Percentiles rank a stretch among this genome's conserved stretches.
phyloP scores from a whole-genome alignment of 2,329 filamentous ascomycete species.

The Trematosphaeria pertusa region DNA sequence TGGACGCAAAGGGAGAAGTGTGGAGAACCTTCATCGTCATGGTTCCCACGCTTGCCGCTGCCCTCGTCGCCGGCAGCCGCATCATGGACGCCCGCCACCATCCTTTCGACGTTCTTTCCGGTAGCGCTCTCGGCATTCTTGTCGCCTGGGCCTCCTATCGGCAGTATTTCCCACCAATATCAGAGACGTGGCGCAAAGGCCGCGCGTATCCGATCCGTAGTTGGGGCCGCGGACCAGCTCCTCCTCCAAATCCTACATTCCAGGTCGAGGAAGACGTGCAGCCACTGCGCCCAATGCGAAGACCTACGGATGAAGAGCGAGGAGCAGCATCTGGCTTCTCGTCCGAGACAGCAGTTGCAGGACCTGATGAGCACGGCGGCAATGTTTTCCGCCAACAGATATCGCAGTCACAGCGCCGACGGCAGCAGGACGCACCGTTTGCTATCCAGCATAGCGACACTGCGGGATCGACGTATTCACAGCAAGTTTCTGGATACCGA shows the following conservation, averaged over 20 bases:
- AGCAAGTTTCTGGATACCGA: conserved; percentile 41
- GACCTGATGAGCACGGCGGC: conserved; percentile 24
- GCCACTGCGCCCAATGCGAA: conserved; percentile 36
- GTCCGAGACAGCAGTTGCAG: conserved; percentile 26
- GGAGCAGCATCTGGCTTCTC: conserved; percentile 41
- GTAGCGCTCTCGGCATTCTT: conserved; percentile 60
- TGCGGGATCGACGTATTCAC: conserved; percentile 37
- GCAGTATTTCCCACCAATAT: conserved; percentile 66
- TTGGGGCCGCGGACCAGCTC: conserved; percentile 59
- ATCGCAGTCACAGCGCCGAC: conserved; percentile 43
- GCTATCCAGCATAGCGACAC: conserved; percentile 43
- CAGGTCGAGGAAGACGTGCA: conserved; percentile 40
- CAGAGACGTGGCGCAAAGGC: conserved; percentile 64
- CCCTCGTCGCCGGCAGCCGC: conserved; percentile 62
- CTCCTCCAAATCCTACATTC: conserved; percentile 33
- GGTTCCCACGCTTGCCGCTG: conserved; percentile 61
- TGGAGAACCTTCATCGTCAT: conserved; percentile 65
- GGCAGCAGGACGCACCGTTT: conserved; percentile 34
- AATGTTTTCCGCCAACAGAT: conserved; percentile 51
- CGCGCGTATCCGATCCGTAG: conserved; percentile 65
- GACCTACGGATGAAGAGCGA: conserved; percentile 41
- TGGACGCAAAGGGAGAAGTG: conserved; percentile 66
- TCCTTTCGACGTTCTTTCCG: conserved; percentile 66
- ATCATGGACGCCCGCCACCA: conserved; percentile 70
- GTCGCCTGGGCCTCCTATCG: conserved; percentile 62